Conservation (phyloP, 345 rosid species). For the Rhizophora mangle region DNA sequence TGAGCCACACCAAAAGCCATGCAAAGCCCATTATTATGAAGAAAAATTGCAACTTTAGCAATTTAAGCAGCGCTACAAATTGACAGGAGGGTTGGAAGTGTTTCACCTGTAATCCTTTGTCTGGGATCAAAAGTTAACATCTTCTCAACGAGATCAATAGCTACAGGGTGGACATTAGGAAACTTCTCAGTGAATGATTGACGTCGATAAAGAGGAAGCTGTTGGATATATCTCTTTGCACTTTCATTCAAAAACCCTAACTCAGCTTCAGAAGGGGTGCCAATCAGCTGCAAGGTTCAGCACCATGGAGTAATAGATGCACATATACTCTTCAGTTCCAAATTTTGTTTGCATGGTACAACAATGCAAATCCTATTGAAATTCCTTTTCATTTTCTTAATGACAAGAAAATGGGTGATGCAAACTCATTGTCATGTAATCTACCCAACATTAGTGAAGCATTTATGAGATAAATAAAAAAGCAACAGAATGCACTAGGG, state of each 20-base stretch:
- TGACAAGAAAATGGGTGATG: not conserved
- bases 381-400: too few species aligned
- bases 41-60: not conserved
- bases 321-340: conserved; percentile 7
- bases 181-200: conserved; percentile 73
- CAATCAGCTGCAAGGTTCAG: conserved; percentile 59
- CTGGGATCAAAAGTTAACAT: conserved; percentile 87
- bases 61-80: not conserved
- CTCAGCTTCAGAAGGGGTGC: conserved; percentile 84
- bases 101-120: conserved; percentile 71
- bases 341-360: not conserved
- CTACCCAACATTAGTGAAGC: too few species aligned
- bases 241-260: conserved; percentile 65
- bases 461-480: too few species aligned
- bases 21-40: not conserved
- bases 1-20: not conserved
- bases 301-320: conserved; percentile 3
- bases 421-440: not conserved
- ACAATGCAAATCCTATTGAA: too few species aligned
- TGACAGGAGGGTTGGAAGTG: not conserved
- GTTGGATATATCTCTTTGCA: conserved; percentile 71
- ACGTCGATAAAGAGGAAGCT: conserved; percentile 52
- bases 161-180: conserved; percentile 60
- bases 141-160: conserved; percentile 83
- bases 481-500: too few species aligned